These are phyloP conservation scores for Trichoderma brevicompactum DNA, from an alignment of 2,329 filamentous ascomycete genomes.

Conservation along the genomic window DNA sequence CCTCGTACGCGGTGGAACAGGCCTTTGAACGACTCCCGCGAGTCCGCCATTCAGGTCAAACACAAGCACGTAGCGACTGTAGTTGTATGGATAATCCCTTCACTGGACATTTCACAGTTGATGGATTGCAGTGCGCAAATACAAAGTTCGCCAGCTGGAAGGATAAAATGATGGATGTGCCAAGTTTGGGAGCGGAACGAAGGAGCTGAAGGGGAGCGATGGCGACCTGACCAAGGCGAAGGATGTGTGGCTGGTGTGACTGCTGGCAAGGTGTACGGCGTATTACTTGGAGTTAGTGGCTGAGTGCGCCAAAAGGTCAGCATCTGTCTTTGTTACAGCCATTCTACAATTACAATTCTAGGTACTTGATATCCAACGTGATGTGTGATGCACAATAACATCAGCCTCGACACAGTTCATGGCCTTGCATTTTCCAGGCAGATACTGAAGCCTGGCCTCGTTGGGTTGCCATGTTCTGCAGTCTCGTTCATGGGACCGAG, in stretches of 20 bases:
- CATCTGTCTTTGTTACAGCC: background rate
- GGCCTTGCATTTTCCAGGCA: background rate
- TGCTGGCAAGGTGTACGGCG: background rate
- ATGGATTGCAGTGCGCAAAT: background rate
- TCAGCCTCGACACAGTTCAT: background rate
- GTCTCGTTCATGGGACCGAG: background rate
- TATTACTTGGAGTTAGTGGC: background rate
- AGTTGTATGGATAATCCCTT: background rate
- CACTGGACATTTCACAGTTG: background rate
- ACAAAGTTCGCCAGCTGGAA: background rate
- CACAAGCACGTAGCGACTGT: background rate
- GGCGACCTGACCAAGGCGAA: slow-evolving; percentile 7
- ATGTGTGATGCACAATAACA: background rate
- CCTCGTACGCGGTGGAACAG: slow-evolving; percentile 35
- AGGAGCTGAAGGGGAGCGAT: background rate
- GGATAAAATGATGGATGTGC: background rate
- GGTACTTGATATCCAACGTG: background rate
- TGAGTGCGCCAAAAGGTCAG: slow-evolving; percentile 2
- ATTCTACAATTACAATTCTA: background rate
- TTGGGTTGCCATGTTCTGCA: background rate
- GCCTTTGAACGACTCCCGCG: slow-evolving; percentile 34
- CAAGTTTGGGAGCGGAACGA: background rate
- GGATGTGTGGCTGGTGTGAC: slow-evolving; percentile 23
- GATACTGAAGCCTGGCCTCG: background rate
- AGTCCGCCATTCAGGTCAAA: slow-evolving; percentile 32